These are phyloP conservation scores for Coniochaeta sp. DNA, from an alignment of 2,329 filamentous ascomycete genomes.

Conservation along the genomic window DNA sequence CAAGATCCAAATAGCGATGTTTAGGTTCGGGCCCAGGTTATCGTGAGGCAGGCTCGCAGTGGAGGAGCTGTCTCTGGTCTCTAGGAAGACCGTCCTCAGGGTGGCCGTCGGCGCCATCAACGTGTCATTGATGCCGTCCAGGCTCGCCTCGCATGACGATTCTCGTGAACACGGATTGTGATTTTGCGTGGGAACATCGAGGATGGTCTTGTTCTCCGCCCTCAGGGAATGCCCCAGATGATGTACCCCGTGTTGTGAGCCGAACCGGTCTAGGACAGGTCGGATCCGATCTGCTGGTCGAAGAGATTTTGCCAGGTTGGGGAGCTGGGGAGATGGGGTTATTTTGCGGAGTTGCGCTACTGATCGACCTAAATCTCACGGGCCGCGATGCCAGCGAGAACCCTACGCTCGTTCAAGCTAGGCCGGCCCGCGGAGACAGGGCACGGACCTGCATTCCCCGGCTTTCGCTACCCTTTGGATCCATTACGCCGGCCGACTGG, in stretches of 20 bases:
- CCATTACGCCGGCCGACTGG: not conserved
- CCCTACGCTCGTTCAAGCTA: not conserved
- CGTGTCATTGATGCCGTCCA: not conserved
- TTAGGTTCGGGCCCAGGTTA: not conserved
- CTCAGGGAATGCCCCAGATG: not conserved
- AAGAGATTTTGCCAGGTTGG: not conserved
- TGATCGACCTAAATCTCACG: not conserved
- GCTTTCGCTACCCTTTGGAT: not conserved
- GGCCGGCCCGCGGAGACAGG: not conserved
- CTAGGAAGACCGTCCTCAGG: not conserved
- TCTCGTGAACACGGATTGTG: not conserved
- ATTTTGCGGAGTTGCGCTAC: not conserved
- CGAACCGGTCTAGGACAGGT: not conserved
- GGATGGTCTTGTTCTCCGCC: not conserved
- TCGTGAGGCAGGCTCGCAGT: not conserved
- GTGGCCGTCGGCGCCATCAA: not conserved
- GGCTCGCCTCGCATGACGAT: not conserved
- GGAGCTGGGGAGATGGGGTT: not conserved
- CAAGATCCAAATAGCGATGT: slow-evolving; percentile 4
- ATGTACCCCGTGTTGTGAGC: not conserved
- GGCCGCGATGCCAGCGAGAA: not conserved
- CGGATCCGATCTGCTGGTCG: not conserved
- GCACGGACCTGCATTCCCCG: not conserved
- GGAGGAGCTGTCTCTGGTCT: not conserved
- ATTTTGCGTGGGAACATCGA: not conserved